A percentile compares a stretch with the other conserved stretches of the same genome.
These are phyloP conservation scores for Pichia insulana DNA, from an alignment of 805 yeast genomes.

Conservation along the genomic window DNA sequence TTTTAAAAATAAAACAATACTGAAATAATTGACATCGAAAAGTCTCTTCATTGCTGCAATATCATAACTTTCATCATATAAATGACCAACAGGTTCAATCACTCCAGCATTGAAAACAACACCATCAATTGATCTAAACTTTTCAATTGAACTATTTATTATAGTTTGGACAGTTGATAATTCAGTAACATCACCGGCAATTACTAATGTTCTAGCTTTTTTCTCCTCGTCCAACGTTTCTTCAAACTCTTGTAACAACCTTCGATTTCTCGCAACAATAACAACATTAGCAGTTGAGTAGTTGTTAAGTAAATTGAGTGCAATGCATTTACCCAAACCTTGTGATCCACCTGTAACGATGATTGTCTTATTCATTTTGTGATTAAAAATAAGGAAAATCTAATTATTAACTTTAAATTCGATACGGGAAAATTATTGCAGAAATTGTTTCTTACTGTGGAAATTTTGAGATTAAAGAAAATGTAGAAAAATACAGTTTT, in stretches of 20 bases:
- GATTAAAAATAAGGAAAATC: too few species aligned
- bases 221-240: conserved; percentile 38
- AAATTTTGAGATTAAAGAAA: too few species aligned
- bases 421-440: too few species aligned
- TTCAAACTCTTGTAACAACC: conserved; percentile 27
- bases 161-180: conserved; percentile 29
- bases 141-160: conserved; percentile 35
- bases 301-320: conserved; percentile 37
- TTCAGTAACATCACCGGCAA: conserved; percentile 55
- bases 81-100: conserved; percentile 61
- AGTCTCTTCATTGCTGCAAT: conserved; percentile 50
- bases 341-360: conserved; percentile 58
- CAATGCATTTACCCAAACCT: conserved; percentile 81
- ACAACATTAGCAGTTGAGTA: conserved; percentile 35
- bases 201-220: conserved; percentile 38
- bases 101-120: conserved; percentile 77
- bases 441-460: too few species aligned
- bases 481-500: too few species aligned
- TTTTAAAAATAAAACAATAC: conserved; percentile 54
- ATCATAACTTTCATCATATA: conserved; percentile 40
- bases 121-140: conserved; percentile 53
- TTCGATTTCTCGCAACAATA: conserved; percentile 64
- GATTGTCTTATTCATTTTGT: conserved; percentile 16
- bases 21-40: conserved; percentile 72
- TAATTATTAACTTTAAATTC: too few species aligned